Base-by-base conservation (phyloP, 2,329 filamentous ascomycete genomes). In the Colletotrichum lindemuthianum region DNA sequence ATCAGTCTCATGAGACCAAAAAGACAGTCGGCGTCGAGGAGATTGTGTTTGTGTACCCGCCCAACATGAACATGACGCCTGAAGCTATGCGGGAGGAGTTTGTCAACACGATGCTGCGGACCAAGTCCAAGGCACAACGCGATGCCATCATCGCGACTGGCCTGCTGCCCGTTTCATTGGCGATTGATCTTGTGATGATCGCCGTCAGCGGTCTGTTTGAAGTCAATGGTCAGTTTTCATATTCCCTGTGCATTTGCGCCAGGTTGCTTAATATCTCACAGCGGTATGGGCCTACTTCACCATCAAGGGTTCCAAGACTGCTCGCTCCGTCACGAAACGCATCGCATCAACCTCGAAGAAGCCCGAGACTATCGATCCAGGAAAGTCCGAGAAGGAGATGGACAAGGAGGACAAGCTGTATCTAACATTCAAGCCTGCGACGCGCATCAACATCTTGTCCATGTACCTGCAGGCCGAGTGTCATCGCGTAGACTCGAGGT, bases 241-340 rank as follows among this genome's bases (percentile, higher is more conserved):
- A 4, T 2, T 11, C 24, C n/a, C 43, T 8, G 3, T 16, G 11
- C 1, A 45, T 7, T 9, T 45, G 43, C 24, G 8, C 13, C 9
- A n/a, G 24, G n/a, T 43, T 15, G 12, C 8, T 51, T 65, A 33
- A 65, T 24, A 2, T 24, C 2, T 1, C 0, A 2, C 24, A 65
- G 61, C 61, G 7, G 58, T 65, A 10, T 65, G 61, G 61, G 61
- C 61, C 3, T 65, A 65, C 51, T 61, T 65, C 57, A 65, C 61
- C 24, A 65, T 65, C 51, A 65, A 61, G 47, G 61, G 61, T 41
- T 55, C 61, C 45, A 65, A 65, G 50, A 65, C 61, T 4, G 61
- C 61, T 6, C 61, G 61, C 8, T 65, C 61, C 11, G 61, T 65
- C 12, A 65, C 61, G 7, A 65, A 65, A 15, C 57, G 61, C 37